Percentiles rank a stretch among this genome's conserved stretches.
phyloP scores from a whole-genome alignment of 2,329 filamentous ascomycete genomes.

The Colletotrichum abscissum region DNA sequence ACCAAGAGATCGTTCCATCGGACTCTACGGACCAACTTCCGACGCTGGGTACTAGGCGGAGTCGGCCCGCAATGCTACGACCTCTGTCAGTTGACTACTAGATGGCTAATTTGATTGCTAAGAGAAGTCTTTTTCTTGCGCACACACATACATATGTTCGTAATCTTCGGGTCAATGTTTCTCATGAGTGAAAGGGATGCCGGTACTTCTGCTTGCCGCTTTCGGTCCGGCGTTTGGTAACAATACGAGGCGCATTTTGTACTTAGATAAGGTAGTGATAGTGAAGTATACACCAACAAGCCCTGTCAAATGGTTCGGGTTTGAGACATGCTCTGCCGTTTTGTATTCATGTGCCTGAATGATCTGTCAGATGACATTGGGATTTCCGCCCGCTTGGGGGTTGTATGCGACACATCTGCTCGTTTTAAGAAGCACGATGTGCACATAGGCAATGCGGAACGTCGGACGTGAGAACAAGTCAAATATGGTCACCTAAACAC shows the following conservation, averaged over 20 bases:
- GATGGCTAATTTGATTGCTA: background rate
- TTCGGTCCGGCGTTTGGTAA: background rate
- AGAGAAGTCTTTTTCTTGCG: background rate
- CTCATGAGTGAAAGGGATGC: background rate
- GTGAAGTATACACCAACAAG: background rate
- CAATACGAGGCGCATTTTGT: background rate
- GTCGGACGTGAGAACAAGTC: constrained; percentile 11
- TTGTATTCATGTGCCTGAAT: background rate
- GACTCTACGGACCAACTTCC: constrained; percentile 43
- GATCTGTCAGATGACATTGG: background rate
- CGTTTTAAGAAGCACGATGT: constrained; percentile 15
- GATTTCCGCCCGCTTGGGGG: background rate
- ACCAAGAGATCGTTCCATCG: constrained; percentile 43
- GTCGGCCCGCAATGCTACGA: constrained; percentile 3
- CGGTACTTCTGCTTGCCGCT: background rate
- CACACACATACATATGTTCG: background rate
- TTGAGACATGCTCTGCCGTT: background rate
- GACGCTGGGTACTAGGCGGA: constrained; percentile 36
- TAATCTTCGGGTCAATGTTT: background rate
- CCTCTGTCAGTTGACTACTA: background rate
- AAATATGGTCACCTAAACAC: background rate
- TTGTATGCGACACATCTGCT: background rate
- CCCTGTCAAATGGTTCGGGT: constrained; percentile 14
- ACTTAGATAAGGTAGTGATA: background rate
- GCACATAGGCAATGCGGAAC: constrained; percentile 10